Evolutionary conservation across 179 eudicot species (phyloP), one percentile per base, ranked within the genome.

Genomic region (Pouteria campechiana): DNA sequence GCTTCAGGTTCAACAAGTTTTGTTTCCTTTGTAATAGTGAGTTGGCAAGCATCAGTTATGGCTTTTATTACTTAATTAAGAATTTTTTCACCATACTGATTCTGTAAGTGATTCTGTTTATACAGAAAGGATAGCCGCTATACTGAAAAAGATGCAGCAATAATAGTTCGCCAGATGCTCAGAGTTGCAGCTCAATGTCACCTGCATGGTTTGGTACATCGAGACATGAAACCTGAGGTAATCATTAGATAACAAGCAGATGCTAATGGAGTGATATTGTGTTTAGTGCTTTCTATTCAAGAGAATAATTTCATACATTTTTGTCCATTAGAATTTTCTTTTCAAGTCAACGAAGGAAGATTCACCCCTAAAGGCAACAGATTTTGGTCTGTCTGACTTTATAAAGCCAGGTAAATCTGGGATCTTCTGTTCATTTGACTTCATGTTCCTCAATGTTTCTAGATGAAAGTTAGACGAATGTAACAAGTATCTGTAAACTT

Each of bases 161-260:
- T 74, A 33, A 71, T 90, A 41, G 98, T 90, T 12, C 72, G 98
- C 47, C 98, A 90, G 60, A 90, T 90, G 98, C 83, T 90, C 35
- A 85, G 73, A 70, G 98, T 90, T 59, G 98, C 98, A 61, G 98
- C 95, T 15, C 73, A 90, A 67, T 90, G 97, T 69, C 97, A 90
- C 67, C 68, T 90, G 58, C 89, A 81, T 55, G 97, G 97, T 52
- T 54, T 89, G 66, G 97, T 89, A 36, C 97, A 89, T 63, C 97
- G 97, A 32, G 97, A 89, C 57, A 81, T 90, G 97, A 90, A 90
- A 60, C 97, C 97, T 25, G 97, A 90, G 95, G 97, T 90, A 70
- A 17, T 15, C 32, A 40, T 11, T 24, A 20, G 25, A 19, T 4
- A 2, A 36, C 25, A 24, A 11, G 35, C 20, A 32, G 23, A 19